These are phyloP conservation scores for Aureobasidium namibiae DNA, from an alignment of 2,329 filamentous ascomycete genomes.

Conservation along the genomic window DNA sequence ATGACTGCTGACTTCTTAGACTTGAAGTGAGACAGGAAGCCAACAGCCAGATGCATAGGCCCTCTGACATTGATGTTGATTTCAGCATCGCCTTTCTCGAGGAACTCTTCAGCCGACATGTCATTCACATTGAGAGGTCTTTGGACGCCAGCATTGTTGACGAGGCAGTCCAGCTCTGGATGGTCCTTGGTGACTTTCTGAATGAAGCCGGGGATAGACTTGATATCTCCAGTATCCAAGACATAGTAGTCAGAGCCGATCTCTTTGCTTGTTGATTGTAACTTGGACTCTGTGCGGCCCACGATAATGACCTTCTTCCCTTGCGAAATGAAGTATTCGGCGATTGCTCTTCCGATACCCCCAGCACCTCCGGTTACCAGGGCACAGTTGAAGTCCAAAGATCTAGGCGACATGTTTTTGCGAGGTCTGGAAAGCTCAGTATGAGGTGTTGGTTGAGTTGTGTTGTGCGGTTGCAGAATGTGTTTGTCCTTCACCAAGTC, in stretches of 20 bases:
- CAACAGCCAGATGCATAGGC: slow-evolving; percentile 47
- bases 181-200: slow-evolving; percentile 40
- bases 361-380: slow-evolving; percentile 45
- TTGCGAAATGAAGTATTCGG: slow-evolving; percentile 38
- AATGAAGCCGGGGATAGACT: slow-evolving; percentile 38
- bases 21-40: slow-evolving; percentile 44
- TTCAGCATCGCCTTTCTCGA: slow-evolving; percentile 47
- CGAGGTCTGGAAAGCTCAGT: neutral
- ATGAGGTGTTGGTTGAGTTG: neutral
- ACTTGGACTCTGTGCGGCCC: slow-evolving; percentile 47
- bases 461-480: neutral
- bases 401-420: slow-evolving; percentile 16
- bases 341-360: slow-evolving; percentile 44
- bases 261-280: slow-evolving; percentile 35
- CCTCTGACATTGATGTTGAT: slow-evolving; percentile 52
- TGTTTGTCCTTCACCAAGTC: neutral
- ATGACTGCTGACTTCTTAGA: slow-evolving; percentile 35
- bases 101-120: slow-evolving; percentile 31
- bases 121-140: slow-evolving; percentile 42
- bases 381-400: slow-evolving; percentile 35
- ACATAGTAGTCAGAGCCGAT: slow-evolving; percentile 45
- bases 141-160: slow-evolving; percentile 51
- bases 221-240: slow-evolving; percentile 42
- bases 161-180: slow-evolving; percentile 48
- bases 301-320: slow-evolving; percentile 46